Percentiles rank a stretch among this genome's conserved stretches.
phyloP scores from a whole-genome alignment of 2,329 filamentous ascomycete genomes.

The Diplodia intermedia region DNA sequence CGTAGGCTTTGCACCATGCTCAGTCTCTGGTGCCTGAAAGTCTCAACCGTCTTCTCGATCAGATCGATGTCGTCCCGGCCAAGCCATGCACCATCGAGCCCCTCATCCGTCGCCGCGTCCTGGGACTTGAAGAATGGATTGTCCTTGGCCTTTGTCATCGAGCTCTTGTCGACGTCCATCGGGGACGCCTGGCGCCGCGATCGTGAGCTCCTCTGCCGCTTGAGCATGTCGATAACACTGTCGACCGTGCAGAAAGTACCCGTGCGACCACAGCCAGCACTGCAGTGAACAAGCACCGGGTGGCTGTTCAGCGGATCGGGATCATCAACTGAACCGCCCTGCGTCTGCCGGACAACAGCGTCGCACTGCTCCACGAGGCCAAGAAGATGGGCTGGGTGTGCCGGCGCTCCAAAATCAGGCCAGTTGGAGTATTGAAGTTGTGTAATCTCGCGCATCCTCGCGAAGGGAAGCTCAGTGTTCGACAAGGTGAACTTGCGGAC shows the following conservation, averaged over 20 bases:
- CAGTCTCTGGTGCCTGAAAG: conserved; percentile 84
- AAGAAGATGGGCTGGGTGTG: conserved; percentile 84
- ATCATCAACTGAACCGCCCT: conserved; percentile 60
- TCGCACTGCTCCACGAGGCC: conserved; percentile 90
- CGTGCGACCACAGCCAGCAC: conserved; percentile 92
- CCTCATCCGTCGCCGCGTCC: conserved; percentile 3
- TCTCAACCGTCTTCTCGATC: conserved; percentile 85
- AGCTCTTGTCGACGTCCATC: conserved; percentile 52
- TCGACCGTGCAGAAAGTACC: conserved; percentile 97
- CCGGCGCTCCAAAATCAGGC: conserved; percentile 95
- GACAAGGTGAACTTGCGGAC: conserved; percentile 87
- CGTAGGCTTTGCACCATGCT: conserved; percentile 97
- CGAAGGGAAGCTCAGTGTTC: conserved; percentile 78
- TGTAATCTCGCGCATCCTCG: conserved; percentile 87
- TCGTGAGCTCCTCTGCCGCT: conserved; percentile 69
- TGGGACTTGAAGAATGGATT: conserved; percentile 33
- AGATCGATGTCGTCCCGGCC: conserved; percentile 75
- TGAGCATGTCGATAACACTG: conserved; percentile 94
- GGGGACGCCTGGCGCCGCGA: conserved; percentile 47
- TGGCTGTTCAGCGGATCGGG: conserved; percentile 61
- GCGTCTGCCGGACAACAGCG: conserved; percentile 65
- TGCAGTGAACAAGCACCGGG: conserved; percentile 92
- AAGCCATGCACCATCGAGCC: conserved; percentile 69
- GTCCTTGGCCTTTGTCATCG: conserved; percentile 18
- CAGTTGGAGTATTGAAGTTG: conserved; percentile 95